Evolutionary conservation across 1,284 basidiomycete genomes (phyloP).

Genomic region (Retiboletus fuscus): DNA sequence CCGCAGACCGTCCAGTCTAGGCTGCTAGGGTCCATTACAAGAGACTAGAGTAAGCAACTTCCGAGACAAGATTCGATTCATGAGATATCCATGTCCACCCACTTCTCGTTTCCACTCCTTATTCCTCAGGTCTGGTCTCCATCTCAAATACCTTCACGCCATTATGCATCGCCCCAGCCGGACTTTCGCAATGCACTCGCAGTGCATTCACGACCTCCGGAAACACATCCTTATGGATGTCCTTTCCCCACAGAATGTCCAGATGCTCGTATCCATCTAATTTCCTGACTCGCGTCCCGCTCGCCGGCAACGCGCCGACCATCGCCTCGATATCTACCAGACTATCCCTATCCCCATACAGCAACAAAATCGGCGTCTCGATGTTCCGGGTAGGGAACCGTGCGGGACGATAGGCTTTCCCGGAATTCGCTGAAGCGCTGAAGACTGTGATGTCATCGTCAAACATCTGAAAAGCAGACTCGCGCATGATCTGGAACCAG

Average conservation of each 20-base stretch:
- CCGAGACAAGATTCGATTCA: not conserved
- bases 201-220: conserved; percentile 75
- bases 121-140: conserved; percentile 18
- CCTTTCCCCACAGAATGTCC: conserved; percentile 80
- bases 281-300: conserved; percentile 63
- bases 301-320: conserved; percentile 72
- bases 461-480: conserved; percentile 82
- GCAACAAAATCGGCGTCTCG: conserved; percentile 76
- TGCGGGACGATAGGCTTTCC: conserved; percentile 67
- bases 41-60: conserved; percentile 6
- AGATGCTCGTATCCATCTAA: conserved; percentile 80
- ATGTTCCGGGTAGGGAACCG: conserved; percentile 86
- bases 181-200: conserved; percentile 54
- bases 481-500: conserved; percentile 91
- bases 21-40: not conserved
- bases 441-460: conserved; percentile 70
- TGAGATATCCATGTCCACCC: too few species aligned
- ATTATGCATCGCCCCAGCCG: conserved; percentile 11
- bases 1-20: too few species aligned
- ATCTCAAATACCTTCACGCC: conserved; percentile 42
- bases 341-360: conserved; percentile 79
- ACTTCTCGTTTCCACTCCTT: conserved; percentile 1
- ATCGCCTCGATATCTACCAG: conserved; percentile 82
- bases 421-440: conserved; percentile 40
- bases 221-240: conserved; percentile 78